Percentiles rank a stretch among this genome's conserved stretches.
Conservation (phyloP, 441 rosid species). For the Melastoma candidum region DNA sequence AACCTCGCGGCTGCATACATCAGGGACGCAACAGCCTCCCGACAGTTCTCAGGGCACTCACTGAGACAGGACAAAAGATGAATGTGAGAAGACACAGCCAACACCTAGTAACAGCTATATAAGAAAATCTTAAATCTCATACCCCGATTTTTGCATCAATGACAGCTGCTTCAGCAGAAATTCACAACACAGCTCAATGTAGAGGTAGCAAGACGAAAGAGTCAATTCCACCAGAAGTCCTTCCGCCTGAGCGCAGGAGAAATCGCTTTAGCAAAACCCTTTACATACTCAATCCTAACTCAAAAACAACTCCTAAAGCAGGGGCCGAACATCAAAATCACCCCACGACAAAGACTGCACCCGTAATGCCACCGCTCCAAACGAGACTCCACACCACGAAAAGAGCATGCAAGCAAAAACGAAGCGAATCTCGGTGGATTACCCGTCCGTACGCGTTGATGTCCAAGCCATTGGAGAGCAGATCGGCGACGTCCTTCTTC, state of each 20-base stretch:
- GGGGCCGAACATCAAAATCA: no score
- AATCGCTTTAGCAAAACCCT: background rate
- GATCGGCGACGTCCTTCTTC: slow-evolving; percentile 86
- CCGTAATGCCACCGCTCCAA: background rate
- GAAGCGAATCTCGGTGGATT: background rate
- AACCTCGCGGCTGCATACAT: slow-evolving; percentile 96
- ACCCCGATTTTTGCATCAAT: slow-evolving; percentile 66
- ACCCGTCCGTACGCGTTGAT: slow-evolving; percentile 78
- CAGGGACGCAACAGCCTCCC: slow-evolving; percentile 70
- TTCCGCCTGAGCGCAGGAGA: slow-evolving; percentile 46
- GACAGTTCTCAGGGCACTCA: slow-evolving; percentile 84
- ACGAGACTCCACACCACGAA: background rate
- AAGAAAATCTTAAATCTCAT: slow-evolving; percentile 3
- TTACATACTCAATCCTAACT: background rate
- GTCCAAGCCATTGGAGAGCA: slow-evolving; percentile 73
- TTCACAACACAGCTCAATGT: slow-evolving; percentile 60
- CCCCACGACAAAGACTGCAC: no score
- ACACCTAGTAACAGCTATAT: background rate
- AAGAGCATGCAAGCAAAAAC: background rate
- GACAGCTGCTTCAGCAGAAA: slow-evolving; percentile 57
- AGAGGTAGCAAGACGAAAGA: slow-evolving; percentile 62
- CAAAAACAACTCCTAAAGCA: background rate
- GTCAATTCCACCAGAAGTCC: slow-evolving; percentile 69
- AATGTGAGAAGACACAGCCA: background rate
- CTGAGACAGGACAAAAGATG: slow-evolving; percentile 23